phyloP scores from a whole-genome alignment of 2,329 filamentous ascomycete genomes.

The Dactylonectria macrodidyma region DNA sequence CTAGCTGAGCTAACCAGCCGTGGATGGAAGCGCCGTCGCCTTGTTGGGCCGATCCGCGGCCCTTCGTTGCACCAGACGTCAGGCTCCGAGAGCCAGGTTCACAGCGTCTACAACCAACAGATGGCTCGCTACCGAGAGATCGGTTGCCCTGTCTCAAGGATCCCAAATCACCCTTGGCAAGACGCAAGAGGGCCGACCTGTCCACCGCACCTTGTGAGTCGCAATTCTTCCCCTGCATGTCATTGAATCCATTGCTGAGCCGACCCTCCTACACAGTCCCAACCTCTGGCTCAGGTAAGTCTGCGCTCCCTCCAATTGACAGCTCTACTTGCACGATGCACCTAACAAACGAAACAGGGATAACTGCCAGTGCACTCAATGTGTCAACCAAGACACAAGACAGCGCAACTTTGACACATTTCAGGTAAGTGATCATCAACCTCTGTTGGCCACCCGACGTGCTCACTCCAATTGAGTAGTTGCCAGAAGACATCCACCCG shows the following conservation, averaged over 20 bases:
- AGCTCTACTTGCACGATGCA: constrained; percentile 17
- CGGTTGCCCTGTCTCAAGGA: constrained; percentile 31
- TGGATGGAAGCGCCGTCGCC: constrained; percentile 28
- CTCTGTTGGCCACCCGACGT: not conserved
- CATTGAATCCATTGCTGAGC: constrained; percentile 25
- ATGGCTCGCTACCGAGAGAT: constrained; percentile 32
- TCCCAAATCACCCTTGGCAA: constrained; percentile 35
- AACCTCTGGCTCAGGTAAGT: constrained; percentile 50
- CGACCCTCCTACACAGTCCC: constrained; percentile 36
- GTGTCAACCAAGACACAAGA: constrained; percentile 59
- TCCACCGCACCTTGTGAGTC: constrained; percentile 42
- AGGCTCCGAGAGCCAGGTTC: constrained; percentile 17
- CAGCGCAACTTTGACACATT: constrained; percentile 61
- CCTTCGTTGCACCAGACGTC: constrained; percentile 22
- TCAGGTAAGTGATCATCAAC: constrained; percentile 44
- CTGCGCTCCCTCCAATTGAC: constrained; percentile 15
- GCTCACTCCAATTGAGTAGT: constrained; percentile 42
- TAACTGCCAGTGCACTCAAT: constrained; percentile 60
- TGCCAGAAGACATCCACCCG: constrained; percentile 51
- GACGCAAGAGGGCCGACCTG: constrained; percentile 17
- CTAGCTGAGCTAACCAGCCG: constrained; percentile 2
- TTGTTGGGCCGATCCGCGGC: constrained; percentile 32
- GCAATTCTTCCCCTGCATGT: not conserved
- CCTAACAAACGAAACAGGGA: constrained; percentile 50
- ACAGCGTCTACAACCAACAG: constrained; percentile 16